A percentile compares a stretch with the other conserved stretches of the same genome.
phyloP scores from a whole-genome alignment of 1,139 yeast genomes.

The Scheffersomyces parashehatae region DNA sequence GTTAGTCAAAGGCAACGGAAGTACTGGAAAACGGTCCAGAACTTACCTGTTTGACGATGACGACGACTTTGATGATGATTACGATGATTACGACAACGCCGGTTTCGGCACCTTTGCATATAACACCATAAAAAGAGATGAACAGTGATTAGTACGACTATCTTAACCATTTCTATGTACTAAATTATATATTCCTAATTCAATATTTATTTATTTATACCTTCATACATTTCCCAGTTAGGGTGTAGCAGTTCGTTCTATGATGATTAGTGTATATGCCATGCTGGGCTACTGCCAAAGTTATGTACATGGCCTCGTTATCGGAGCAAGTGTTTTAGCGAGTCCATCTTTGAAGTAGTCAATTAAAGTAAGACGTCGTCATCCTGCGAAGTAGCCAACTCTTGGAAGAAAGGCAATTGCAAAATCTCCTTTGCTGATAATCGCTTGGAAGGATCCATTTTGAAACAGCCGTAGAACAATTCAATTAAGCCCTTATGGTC shows the following conservation, averaged over 20 bases:
- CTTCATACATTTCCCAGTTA: no score
- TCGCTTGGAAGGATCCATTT: constrained; percentile 58
- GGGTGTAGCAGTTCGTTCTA: no score
- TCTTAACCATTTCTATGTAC: no score
- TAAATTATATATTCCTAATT: no score
- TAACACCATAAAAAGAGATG: neutral
- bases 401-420: constrained; percentile 54
- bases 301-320: neutral
- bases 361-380: constrained; percentile 38
- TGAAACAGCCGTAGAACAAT: constrained; percentile 53
- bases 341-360: constrained; percentile 2
- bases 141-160: no score
- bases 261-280: no score
- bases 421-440: constrained; percentile 58
- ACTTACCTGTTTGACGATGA: constrained; percentile 22
- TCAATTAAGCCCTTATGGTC: constrained; percentile 52
- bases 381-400: constrained; percentile 31
- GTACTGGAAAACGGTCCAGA: constrained; percentile 20
- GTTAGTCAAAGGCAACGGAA: neutral
- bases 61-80: constrained; percentile 18
- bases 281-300: constrained; percentile 3
- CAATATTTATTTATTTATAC: no score
- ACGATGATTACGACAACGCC: constrained; percentile 14
- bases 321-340: constrained; percentile 2
- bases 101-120: constrained; percentile 2